These are phyloP conservation scores for Daldinia concentrica DNA, from an alignment of 495 filamentous ascomycete species.

Conservation along the genomic window DNA sequence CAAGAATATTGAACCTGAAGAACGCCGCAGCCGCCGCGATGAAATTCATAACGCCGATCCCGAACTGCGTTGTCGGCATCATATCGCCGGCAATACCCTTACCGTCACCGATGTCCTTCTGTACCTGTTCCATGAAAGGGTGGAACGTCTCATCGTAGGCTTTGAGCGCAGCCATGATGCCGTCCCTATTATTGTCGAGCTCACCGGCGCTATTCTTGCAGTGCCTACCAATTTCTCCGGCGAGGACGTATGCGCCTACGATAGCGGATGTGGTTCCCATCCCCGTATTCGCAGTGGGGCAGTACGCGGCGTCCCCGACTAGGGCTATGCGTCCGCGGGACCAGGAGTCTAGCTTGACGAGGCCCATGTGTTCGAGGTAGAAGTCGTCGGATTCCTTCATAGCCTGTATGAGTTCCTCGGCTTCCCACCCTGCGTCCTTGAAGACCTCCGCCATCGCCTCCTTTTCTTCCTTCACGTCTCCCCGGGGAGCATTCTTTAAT, in stretches of 20 bases:
- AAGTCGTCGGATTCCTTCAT: constrained; percentile 59
- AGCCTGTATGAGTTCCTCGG: constrained; percentile 47
- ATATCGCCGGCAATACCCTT: constrained; percentile 9
- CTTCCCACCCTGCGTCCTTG: constrained; percentile 56
- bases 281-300: constrained; percentile 57
- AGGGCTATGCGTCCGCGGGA: constrained; percentile 54
- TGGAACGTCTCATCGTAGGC: constrained; percentile 54
- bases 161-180: constrained; percentile 44
- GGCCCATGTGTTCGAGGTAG: constrained; percentile 55
- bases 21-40: constrained; percentile 47
- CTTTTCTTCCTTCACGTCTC: constrained; percentile 54
- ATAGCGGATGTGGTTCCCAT: constrained; percentile 60
- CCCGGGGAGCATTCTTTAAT: constrained; percentile 38
- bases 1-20: constrained; percentile 50
- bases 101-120: constrained; percentile 42
- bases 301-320: constrained; percentile 63
- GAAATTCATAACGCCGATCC: constrained; percentile 45
- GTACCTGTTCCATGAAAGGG: constrained; percentile 56
- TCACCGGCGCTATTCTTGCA: constrained; percentile 9
- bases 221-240: constrained; percentile 59
- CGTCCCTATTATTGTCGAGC: not conserved
- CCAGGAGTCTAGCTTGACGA: constrained; percentile 56
- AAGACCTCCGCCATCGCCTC: constrained; percentile 50
- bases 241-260: constrained; percentile 62
- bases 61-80: constrained; percentile 45